phyloP scores from a whole-genome alignment of 352 stramenopile genomes.

The Phytophthora pluvialis region DNA sequence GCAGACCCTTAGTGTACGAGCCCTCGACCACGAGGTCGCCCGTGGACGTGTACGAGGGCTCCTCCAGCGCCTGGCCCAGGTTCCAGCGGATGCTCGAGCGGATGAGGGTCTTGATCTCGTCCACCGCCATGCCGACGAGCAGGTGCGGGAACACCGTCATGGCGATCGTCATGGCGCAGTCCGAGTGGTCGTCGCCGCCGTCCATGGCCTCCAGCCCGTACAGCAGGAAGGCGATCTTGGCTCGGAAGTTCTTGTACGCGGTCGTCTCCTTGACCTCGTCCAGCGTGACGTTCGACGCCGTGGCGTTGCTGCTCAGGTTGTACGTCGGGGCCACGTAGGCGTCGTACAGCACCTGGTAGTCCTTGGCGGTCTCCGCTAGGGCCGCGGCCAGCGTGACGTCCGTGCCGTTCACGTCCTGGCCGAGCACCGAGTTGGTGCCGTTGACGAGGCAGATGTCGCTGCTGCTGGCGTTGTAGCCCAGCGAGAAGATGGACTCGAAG shows the following conservation, averaged over 20 bases:
- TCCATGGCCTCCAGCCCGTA: constrained; percentile 57
- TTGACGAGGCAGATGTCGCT: constrained; percentile 53
- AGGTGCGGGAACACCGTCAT: constrained; percentile 68
- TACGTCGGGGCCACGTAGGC: constrained; percentile 54
- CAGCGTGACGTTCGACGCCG: constrained; percentile 24
- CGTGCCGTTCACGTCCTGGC: constrained; percentile 44
- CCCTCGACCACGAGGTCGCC: constrained; percentile 48
- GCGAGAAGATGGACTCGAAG: constrained; percentile 53
- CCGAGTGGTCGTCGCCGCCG: constrained; percentile 42
- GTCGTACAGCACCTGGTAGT: constrained; percentile 65
- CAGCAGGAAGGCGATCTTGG: constrained; percentile 58
- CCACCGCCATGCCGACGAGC: constrained; percentile 59
- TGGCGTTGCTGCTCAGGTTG: constrained; percentile 42
- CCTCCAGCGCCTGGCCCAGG: constrained; percentile 46
- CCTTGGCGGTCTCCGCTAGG: constrained; percentile 38
- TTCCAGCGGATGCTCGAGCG: constrained; percentile 56
- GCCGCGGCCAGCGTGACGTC: constrained; percentile 50
- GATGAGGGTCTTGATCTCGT: constrained; percentile 59
- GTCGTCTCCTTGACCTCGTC: constrained; percentile 47
- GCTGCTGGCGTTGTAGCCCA: constrained; percentile 59
- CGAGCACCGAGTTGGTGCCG: constrained; percentile 53
- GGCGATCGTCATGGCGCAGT: constrained; percentile 49
- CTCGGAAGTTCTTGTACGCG: constrained; percentile 65
- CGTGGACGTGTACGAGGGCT: constrained; percentile 46
- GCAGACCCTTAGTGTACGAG: constrained; percentile 57